Percentiles rank a stretch among this genome's conserved stretches.
phyloP scores from a whole-genome alignment of 148 eudicot genomes.

The Cornus controversa region DNA sequence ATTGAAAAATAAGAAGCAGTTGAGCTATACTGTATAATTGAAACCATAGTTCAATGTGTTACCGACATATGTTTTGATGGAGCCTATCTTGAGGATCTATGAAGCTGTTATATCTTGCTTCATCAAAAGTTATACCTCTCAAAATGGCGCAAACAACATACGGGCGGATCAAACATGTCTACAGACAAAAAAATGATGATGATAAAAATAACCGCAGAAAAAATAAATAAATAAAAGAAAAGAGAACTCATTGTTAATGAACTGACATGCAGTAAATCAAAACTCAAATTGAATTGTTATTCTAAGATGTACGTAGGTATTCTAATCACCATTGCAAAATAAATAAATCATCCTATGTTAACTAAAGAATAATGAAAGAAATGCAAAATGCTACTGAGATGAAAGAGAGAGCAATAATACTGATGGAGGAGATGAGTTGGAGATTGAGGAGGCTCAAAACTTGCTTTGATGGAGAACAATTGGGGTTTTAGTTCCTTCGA shows the following conservation, averaged over 20 bases:
- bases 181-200: conserved; percentile 17
- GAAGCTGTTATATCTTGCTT: conserved; percentile 91
- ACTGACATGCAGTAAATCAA: neutral
- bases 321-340: too few species aligned
- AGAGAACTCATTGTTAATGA: neutral
- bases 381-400: too few species aligned
- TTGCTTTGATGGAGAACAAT: too few species aligned
- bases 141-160: conserved; percentile 94
- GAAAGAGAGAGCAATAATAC: too few species aligned
- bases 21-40: neutral
- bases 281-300: neutral
- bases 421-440: too few species aligned
- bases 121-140: conserved; percentile 83
- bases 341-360: too few species aligned
- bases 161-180: conserved; percentile 82
- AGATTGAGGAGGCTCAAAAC: too few species aligned
- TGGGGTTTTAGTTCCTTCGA: too few species aligned
- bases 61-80: conserved; percentile 99
- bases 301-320: conserved; percentile 12
- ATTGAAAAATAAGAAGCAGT: neutral
- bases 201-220: neutral
- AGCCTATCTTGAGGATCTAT: conserved; percentile 96
- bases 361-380: too few species aligned
- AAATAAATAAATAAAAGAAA: neutral
- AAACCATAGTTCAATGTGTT: conserved; percentile 6